Base-by-base conservation (phyloP, 345 rosid genomes). In the Citrus maxima region DNA sequence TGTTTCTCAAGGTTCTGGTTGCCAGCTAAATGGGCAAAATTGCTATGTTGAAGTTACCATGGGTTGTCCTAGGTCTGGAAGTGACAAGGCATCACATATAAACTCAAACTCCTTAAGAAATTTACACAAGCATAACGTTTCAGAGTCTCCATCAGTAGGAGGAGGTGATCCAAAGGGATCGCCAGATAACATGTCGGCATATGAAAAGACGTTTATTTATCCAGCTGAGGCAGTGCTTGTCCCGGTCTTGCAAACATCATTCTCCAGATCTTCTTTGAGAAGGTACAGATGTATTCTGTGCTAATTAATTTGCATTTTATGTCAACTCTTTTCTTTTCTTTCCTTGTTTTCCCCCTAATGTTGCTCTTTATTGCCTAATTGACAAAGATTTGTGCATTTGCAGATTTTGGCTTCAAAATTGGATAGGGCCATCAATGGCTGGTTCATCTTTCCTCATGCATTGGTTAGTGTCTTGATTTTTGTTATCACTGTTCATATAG, bases 401-500 rank as follows among this genome's bases (percentile, higher is more conserved):
- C 98, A 97, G 99, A 80, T 94, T 97, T 85, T 97, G 99, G 99
- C 89, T 97, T 79, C 99, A 97, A 84, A 92, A 97, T 79, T 97
- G 99, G 99, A 90, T 90, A 77, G 99, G 99, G 79, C 98, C 98
- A 28, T 97, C 99, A 46, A 83, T 92, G 81, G 84, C 88, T 76
- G 98, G 93, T 79, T 90, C 98, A 77, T 90, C 98, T 34, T 89
- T 92, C 78, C 91, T 87, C 80, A 93, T 88, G 95, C 97, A 94
- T 84, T 94, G 98, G 99, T 97, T 81, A 86, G 91, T 81, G 5
- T 75, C 6, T 27, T 59, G 46, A 18, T 66, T 56, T 25, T 74
- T 22, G 60, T 62, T 51, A 62, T 46, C 68, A 68, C 27, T 54
- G 13, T 7, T 82, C 64, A 18, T 60, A 10, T n/a, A 56, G 35